Evolutionary conservation across 768 basidiomycete species (phyloP).

Genomic region (Mycena alexandri): DNA sequence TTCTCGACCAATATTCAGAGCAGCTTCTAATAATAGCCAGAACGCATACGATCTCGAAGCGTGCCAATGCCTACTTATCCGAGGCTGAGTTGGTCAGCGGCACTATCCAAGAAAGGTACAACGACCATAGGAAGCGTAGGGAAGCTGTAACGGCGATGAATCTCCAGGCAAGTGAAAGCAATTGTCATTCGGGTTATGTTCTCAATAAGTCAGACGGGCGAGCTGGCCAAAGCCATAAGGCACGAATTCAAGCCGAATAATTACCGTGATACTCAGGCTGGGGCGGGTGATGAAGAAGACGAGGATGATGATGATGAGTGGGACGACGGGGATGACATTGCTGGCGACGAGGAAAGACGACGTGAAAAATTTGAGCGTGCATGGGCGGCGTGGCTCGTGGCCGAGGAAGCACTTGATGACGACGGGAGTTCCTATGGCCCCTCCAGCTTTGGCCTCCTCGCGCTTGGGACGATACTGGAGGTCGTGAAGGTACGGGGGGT

Average conservation of each 20-base stretch:
- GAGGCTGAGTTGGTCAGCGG: conserved; percentile 60
- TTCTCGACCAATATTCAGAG: conserved; percentile 51
- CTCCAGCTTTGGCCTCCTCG: conserved; percentile 61
- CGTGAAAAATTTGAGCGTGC: conserved; percentile 51
- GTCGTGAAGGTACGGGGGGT: conserved; percentile 39
- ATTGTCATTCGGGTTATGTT: conserved; percentile 19
- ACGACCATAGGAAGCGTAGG: conserved; percentile 55
- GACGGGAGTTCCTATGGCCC: conserved; percentile 51
- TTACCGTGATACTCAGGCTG: conserved; percentile 27
- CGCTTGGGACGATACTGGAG: conserved; percentile 57
- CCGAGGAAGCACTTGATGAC: conserved; percentile 46
- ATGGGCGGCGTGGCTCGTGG: conserved; percentile 60
- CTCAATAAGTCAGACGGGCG: conserved; percentile 49
- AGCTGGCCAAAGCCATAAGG: conserved; percentile 53
- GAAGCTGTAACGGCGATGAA: conserved; percentile 59
- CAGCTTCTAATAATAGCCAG: conserved; percentile 51
- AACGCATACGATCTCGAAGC: conserved; percentile 53
- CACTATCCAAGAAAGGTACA: conserved; percentile 59
- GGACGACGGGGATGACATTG: conserved; percentile 44
- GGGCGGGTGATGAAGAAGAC: conserved; percentile 45
- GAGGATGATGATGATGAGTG: conserved; percentile 40
- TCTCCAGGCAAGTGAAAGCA: conserved; percentile 51
- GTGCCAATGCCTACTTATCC: conserved; percentile 49
- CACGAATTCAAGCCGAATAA: conserved; percentile 40
- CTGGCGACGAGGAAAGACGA: conserved; percentile 43